Base-by-base conservation (phyloP, 106 monocot species). In the Dendrobium huoshanense region DNA sequence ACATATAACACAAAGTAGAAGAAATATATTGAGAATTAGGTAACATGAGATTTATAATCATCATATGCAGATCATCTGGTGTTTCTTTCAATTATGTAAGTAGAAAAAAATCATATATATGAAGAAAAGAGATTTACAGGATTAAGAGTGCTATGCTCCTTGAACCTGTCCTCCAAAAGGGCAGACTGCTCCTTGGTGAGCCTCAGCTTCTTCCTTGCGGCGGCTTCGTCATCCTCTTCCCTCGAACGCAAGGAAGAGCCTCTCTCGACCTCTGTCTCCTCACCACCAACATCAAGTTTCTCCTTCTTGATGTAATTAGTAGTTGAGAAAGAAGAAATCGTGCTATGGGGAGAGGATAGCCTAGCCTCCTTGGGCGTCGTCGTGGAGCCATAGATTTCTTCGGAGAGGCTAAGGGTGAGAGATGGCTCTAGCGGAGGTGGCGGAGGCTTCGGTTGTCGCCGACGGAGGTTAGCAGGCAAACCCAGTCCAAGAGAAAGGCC, bases 351-450 rank as follows among this genome's bases (percentile, higher is more conserved):
- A 5, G 89, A 79, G 7, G 83, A 83, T 42, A 70, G 41, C 31
- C 75, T 18, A 1, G 73, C 44, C 59, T 41, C n/a, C 47, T 64
- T 27, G 27, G 4, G 7, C 37, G 22, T 54, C 24, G 4, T 47
- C 49, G 33, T 31, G 17, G 67, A 56, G 3, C 68, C 77, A 25
- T 61, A 9, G n/a, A 31, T 54, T 16, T 72, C 82, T 43, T 91
- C 87, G 43, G 89, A 81, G 68, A 89, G 79, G 80, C 87, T 88
- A 25, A 89, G 72, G 8, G 89, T 88, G 0, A 92, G 83, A 1
- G 89, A 86, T 49, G 92, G 89, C 75, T 89, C 83, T 4, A 16
- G 7, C 4, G 81, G 45, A 10, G 41, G 9, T 78, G 72, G 80
- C 17, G 47, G 25, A 49, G 55, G 56, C 1, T 31, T 44, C 55